These are phyloP conservation scores for Monosporascus sp. DNA, from an alignment of 2,329 filamentous ascomycete genomes.

Conservation along the genomic window DNA sequence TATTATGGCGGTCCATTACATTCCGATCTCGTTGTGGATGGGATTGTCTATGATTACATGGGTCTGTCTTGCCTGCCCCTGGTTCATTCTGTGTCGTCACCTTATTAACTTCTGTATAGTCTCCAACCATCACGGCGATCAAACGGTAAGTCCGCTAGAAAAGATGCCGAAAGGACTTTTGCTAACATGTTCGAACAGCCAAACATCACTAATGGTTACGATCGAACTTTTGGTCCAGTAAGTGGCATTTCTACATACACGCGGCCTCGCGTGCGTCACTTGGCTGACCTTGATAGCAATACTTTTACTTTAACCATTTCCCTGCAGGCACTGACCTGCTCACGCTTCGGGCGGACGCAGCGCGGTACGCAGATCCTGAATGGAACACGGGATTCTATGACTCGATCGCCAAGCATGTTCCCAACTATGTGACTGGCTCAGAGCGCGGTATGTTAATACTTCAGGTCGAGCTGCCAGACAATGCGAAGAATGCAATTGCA, in stretches of 20 bases:
- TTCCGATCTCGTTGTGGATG: constrained; percentile 59
- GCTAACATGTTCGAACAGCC: constrained; percentile 28
- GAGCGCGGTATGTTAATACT: constrained; percentile 46
- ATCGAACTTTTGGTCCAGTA: constrained; percentile 55
- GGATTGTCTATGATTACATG: constrained; percentile 62
- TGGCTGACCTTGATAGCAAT: constrained; percentile 33
- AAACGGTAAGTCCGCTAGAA: constrained; percentile 31
- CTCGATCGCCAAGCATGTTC: constrained; percentile 52
- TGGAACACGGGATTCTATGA: constrained; percentile 61
- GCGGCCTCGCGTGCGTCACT: neutral
- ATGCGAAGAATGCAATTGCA: constrained; percentile 47
- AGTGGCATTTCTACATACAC: constrained; percentile 5
- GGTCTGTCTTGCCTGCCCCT: constrained; percentile 13
- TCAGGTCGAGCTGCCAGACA: constrained; percentile 45
- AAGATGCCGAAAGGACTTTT: neutral
- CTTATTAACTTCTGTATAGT: constrained; percentile 27
- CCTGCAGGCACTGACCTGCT: constrained; percentile 38
- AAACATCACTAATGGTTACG: constrained; percentile 60
- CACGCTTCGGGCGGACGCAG: constrained; percentile 49
- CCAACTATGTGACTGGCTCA: constrained; percentile 51
- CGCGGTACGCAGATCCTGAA: constrained; percentile 40
- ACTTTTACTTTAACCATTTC: constrained; percentile 58
- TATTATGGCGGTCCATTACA: constrained; percentile 58
- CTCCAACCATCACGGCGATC: constrained; percentile 59
- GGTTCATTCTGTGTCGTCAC: neutral